Base-by-base conservation (phyloP, 2,329 filamentous ascomycete species). In the Rugonectria rugulosa region DNA sequence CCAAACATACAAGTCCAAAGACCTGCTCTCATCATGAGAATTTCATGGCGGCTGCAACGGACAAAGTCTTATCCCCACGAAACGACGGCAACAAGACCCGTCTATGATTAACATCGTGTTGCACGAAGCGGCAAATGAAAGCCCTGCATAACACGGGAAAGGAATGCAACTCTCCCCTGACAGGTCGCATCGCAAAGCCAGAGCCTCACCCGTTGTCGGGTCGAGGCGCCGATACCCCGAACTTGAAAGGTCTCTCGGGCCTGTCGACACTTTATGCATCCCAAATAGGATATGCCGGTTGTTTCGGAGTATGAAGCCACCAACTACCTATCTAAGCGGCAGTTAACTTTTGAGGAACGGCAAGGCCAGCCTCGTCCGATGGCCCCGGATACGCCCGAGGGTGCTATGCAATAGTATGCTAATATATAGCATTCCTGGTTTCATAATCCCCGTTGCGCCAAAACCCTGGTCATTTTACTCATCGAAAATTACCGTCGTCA, bases 401-500 rank as follows among this genome's bases (percentile, higher is more conserved):
- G n/a, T n/a, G n/a, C n/a, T 29, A 27, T 27, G 21, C 38, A 37
- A 41, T 38, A 31, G 8, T 15, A n/a, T 34, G 15, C 31, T 38
- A 34, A 14, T 24, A 40, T 40, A 14, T 14, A n/a, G 10, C 20
- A 15, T 26, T 4, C 15, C 11, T 27, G 27, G 29, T 37, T 24
- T 29, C 29, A 29, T 29, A 17, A 15, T 29, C 11, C 23, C 27
- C 32, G 34, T 37, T 12, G 17, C 31, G 14, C 23, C 26, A 15
- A 5, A 14, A 19, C 14, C 29, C 17, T 12, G 11, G 17, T 38
- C 21, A 17, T 43, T n/a, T 17, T 54, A 64, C 68, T 82, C 77
- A 55, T 77, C 70, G 64, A 83, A 84, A 32, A 82, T 72, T 12
- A 79, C 77, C 26, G 74, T 73, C 26, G 77, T 81, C 20, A 80